phyloP scores from a whole-genome alignment of 768 basidiomycete species.

The Harrya chromipes region DNA sequence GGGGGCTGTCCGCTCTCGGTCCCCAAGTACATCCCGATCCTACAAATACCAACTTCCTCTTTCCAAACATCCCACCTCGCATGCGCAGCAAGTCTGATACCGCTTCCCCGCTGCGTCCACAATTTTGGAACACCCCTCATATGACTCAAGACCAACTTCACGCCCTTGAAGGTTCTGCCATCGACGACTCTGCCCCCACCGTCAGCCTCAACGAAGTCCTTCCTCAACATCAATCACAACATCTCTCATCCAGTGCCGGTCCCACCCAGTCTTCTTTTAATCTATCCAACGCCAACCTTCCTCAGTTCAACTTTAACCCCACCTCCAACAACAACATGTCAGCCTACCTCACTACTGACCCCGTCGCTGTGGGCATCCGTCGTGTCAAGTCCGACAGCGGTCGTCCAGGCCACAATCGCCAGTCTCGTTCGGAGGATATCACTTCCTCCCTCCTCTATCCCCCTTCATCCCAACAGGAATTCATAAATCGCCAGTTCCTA shows the following conservation, averaged over 20 bases:
- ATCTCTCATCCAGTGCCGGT: constrained; percentile 23
- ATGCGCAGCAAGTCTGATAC: constrained; percentile 62
- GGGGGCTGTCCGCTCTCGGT: constrained; percentile 36
- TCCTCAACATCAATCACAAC: constrained; percentile 20
- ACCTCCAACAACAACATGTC: constrained; percentile 32
- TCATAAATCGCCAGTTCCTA: constrained; percentile 43
- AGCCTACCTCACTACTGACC: constrained; percentile 38
- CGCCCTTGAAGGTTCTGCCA: constrained; percentile 34
- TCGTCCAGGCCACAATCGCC: constrained; percentile 45
- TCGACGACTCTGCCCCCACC: constrained; percentile 36
- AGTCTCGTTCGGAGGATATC: constrained; percentile 64
- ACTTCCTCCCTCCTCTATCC: constrained; percentile 30
- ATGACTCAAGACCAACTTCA: constrained; percentile 37
- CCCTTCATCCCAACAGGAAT: constrained; percentile 40
- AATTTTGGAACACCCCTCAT: constrained; percentile 46
- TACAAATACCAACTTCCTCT: constrained; percentile 38
- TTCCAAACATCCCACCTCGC: constrained; percentile 40
- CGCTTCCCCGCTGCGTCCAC: constrained; percentile 45
- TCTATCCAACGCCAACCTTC: constrained; percentile 21
- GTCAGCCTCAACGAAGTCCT: constrained; percentile 30
- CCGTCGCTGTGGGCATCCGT: constrained; percentile 37
- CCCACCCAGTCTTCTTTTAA: constrained; percentile 28
- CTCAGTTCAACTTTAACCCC: constrained; percentile 37
- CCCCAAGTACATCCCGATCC: constrained; percentile 31
- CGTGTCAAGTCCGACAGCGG: constrained; percentile 48